Evolutionary conservation across 768 basidiomycete genomes (phyloP).

Genomic region (Rickenella mellea): DNA sequence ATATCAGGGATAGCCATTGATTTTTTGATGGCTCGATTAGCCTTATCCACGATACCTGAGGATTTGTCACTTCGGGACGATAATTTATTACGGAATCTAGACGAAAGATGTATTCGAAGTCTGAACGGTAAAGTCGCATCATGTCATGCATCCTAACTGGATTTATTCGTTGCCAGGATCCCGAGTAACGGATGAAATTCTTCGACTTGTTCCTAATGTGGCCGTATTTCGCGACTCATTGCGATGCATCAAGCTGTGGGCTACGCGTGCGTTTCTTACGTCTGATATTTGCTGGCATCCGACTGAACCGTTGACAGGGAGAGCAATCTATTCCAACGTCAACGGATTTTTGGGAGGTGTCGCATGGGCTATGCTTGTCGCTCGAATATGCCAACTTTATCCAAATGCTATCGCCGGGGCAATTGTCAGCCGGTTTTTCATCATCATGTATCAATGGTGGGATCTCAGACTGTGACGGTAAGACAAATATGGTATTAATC

Average conservation of each 20-base stretch:
- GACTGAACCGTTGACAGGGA: conserved; percentile 35
- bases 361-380: conserved; percentile 98
- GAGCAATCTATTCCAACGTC: conserved; percentile 97
- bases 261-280: conserved; percentile 57
- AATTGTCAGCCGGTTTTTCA: conserved; percentile 96
- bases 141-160: not conserved
- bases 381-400: conserved; percentile 97
- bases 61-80: conserved; percentile 87
- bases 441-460: conserved; percentile 96
- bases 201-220: conserved; percentile 90
- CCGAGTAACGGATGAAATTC: conserved; percentile 90
- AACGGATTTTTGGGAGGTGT: conserved; percentile 97
- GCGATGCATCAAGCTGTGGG: conserved; percentile 97
- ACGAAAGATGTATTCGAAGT: conserved; percentile 92
- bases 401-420: conserved; percentile 91
- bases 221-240: conserved; percentile 90
- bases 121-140: conserved; percentile 53
- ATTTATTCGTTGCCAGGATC: conserved; percentile 48
- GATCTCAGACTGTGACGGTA: conserved; percentile 15
- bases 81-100: conserved; percentile 82
- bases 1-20: conserved; percentile 90
- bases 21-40: conserved; percentile 86
- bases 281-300: not conserved
- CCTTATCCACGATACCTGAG: conserved; percentile 82
- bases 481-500: conserved; percentile 6